Evolutionary conservation across 768 basidiomycete genomes (phyloP), one percentile per base, ranked within the genome.

Genomic region (Imleria badia): DNA sequence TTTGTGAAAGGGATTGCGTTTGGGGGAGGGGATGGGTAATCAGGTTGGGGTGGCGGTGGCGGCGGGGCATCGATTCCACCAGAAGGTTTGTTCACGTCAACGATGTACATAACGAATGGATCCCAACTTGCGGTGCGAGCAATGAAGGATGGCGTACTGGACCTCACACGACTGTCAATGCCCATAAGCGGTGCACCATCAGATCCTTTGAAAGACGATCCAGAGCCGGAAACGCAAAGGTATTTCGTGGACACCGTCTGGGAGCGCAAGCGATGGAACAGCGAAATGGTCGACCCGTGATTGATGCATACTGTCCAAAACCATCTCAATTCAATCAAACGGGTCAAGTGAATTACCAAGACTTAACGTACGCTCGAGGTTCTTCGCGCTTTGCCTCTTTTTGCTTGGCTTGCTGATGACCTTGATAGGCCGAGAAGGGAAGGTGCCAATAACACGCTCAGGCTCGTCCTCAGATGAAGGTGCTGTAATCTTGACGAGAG

Each of bases 351-450:
- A 51, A 61, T 52, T 46, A 56, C 41, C 26, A 51, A 17, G 31
- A 42, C 30, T 19, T 48, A 33, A 81, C 94, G 77, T 69, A 95
- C 94, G 75, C 70, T 97, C 91, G 17, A 93, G 81, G 63, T 92
- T 94, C 79, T 96, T 96, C 43, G 89, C 91, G 67, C 88, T 92
- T 72, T 93, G 89, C 63, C 93, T 81, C 81, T 97, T 97, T 80
- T 98, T 97, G 76, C 91, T 93, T 5, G 96, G 96, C 72, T 98
- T 98, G 75, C 90, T 93, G 74, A 98, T 98, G 65, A 98, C 92
- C 72, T 94, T 95, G 79, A 98, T 98, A n/a, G 94, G 86, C 43
- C 89, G 87, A 60, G 91, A 92, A 41, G 91, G 87, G 76, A 98
- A 98, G 19, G 84, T 81, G 20, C 95, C 95, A 61, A 98, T 85